Evolutionary conservation across 805 yeast genomes (phyloP), one percentile per base, ranked within the genome.

Genomic region (Lipomyces anomalus): DNA sequence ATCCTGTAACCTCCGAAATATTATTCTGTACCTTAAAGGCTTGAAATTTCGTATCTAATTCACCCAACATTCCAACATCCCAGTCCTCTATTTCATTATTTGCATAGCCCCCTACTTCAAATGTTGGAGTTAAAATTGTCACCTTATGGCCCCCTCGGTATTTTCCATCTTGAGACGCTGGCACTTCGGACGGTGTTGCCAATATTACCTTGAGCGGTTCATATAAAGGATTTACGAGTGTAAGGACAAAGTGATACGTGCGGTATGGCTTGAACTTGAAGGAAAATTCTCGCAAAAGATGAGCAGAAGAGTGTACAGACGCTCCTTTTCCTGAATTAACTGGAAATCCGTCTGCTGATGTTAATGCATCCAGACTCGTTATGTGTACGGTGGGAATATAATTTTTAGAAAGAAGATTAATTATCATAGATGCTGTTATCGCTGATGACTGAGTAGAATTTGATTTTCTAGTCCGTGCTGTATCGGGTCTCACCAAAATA

Each of bases 401-500:
- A 28, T 48, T 45, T 17, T 34, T 37, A 7, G 47, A 35, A 2
- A 47, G 43, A 16, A 44, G 45, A 16, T 41, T 48, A 23, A 50
- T 48, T 16, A 49, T 24, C 30, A 47, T 44, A 13, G 49, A 33
- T 4, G 55, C 43, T 11, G 44, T 35, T 32, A 49, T 40, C 4
- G 46, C 20, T 7, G 43, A 22, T 16, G 47, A 11, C 30, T 2
- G 32, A 18, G 11, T 21, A 18, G 39, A 6, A 33, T 23, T 34
- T 11, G 40, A 21, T 17, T 13, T 17, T 20, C 24, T 20, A 9
- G 23, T 6, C 17, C 18, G 13, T 1, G 37, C 17, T 2, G 44
- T 9, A 6, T 57, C 65, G 0, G 70, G 71, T n/a, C 58, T 53
- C 4, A 58, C 59, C 16, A 66, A 57, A n/a, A 55, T 36, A n/a